These are phyloP conservation scores for Moniliophthora roreri DNA, from an alignment of 1,284 basidiomycete species.

Conservation along the genomic window DNA sequence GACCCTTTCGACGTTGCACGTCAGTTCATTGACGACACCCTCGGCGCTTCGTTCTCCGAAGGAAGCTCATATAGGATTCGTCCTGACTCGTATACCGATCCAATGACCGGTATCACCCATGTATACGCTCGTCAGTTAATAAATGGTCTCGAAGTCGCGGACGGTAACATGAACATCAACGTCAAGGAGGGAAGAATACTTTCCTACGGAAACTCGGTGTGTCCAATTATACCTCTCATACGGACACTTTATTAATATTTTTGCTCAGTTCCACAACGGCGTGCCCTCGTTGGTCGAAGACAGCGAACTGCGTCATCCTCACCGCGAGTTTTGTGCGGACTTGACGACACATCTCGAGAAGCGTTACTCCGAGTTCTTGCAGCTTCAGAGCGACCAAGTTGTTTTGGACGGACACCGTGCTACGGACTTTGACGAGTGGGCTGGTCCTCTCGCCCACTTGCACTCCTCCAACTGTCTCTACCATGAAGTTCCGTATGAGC, in stretches of 20 bases:
- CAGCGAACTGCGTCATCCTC: conserved; percentile 44
- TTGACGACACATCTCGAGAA: conserved; percentile 41
- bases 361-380: conserved; percentile 23
- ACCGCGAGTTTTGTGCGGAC: conserved; percentile 55
- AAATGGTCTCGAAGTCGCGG: conserved; percentile 82
- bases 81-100: conserved; percentile 85
- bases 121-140: conserved; percentile 81
- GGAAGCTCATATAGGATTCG: conserved; percentile 58
- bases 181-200: conserved; percentile 78
- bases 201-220: conserved; percentile 80
- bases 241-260: conserved; percentile 17
- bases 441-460: conserved; percentile 43
- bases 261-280: conserved; percentile 65
- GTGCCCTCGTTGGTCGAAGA: conserved; percentile 35
- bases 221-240: conserved; percentile 28
- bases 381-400: conserved; percentile 36
- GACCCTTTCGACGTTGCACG: conserved; percentile 63
- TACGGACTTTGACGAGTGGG: conserved; percentile 17
- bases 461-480: conserved; percentile 57
- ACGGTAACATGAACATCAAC: conserved; percentile 91
- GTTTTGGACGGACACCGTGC: conserved; percentile 28
- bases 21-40: conserved; percentile 54
- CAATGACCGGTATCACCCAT: conserved; percentile 80
- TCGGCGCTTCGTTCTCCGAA: conserved; percentile 35
- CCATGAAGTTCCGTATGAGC: conserved; percentile 31